A percentile compares a stretch with the other conserved stretches of the same genome.
These are phyloP conservation scores for Thelonectria olida DNA, from an alignment of 2,329 filamentous ascomycete genomes.

Conservation along the genomic window DNA sequence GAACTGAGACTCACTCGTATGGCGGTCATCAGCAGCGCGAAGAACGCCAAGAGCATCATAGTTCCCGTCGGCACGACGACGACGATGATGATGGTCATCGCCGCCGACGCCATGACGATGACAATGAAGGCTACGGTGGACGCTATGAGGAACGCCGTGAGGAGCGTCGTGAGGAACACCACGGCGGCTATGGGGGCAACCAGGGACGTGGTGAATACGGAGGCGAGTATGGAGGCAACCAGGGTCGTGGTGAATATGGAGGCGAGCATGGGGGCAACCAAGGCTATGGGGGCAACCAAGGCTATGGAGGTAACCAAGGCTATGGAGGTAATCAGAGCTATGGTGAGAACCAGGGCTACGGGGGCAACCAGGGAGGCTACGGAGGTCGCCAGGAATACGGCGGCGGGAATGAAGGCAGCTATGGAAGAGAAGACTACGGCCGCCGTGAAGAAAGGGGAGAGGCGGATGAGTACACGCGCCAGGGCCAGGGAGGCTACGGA, in stretches of 20 bases:
- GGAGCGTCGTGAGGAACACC: conserved; percentile 12
- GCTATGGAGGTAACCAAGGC: conserved; percentile 24
- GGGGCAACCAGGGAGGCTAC: conserved; percentile 23
- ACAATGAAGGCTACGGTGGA: conserved; percentile 35
- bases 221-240: conserved; percentile 8
- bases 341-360: not conserved
- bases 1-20: conserved; percentile 61
- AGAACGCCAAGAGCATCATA: conserved; percentile 59
- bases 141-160: conserved; percentile 14
- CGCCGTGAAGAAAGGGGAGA: conserved; percentile 34
- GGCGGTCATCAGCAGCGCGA: conserved; percentile 67
- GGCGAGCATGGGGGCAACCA: conserved; percentile 11
- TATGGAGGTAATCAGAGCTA: conserved; percentile 20
- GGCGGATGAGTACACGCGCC: conserved; percentile 36
- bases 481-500: conserved; percentile 26
- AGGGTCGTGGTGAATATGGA: conserved; percentile 21
- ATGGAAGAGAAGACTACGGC: conserved; percentile 26
- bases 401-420: conserved; percentile 12
- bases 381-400: conserved; percentile 13
- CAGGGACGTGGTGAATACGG: conserved; percentile 11
- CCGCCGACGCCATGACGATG: conserved; percentile 36
- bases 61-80: conserved; percentile 37
- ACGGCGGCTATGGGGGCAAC: conserved; percentile 3
- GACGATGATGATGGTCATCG: conserved; percentile 40
- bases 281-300: not conserved